phyloP scores from a whole-genome alignment of 257 asterid genomes.

The Solanum chmielewskii region DNA sequence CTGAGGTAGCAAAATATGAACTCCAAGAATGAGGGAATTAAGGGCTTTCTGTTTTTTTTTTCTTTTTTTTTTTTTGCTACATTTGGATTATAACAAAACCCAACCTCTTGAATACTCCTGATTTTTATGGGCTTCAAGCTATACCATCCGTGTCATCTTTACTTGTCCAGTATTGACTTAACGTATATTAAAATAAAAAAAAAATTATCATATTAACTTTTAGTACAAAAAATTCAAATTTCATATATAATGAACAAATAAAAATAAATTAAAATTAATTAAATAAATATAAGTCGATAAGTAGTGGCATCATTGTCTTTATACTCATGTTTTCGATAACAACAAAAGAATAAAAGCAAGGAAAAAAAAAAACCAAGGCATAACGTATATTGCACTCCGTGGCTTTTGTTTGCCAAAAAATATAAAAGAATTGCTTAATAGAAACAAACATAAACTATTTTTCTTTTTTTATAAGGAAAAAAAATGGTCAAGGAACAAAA shows the following conservation, averaged over 20 bases:
- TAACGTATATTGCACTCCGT: neutral
- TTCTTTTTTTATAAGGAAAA: neutral
- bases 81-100: neutral
- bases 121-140: neutral
- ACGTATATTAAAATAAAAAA: too few species aligned
- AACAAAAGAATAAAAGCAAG: neutral
- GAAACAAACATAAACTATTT: neutral
- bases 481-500: neutral
- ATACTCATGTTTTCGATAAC: neutral
- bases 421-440: neutral
- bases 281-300: neutral
- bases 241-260: neutral
- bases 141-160: fast-evolving
- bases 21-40: neutral
- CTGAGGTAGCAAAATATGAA: neutral
- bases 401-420: neutral
- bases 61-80: neutral
- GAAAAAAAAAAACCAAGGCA: neutral
- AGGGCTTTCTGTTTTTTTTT: neutral
- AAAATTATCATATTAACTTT: neutral
- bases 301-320: neutral
- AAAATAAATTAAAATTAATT: neutral
- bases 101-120: neutral
- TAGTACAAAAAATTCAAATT: fast-evolving
- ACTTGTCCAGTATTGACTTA: neutral